Percentiles rank a stretch among this genome's conserved stretches.
Conservation (phyloP, 208 protist species). For the Herpetomonas samuelpessoai region DNA sequence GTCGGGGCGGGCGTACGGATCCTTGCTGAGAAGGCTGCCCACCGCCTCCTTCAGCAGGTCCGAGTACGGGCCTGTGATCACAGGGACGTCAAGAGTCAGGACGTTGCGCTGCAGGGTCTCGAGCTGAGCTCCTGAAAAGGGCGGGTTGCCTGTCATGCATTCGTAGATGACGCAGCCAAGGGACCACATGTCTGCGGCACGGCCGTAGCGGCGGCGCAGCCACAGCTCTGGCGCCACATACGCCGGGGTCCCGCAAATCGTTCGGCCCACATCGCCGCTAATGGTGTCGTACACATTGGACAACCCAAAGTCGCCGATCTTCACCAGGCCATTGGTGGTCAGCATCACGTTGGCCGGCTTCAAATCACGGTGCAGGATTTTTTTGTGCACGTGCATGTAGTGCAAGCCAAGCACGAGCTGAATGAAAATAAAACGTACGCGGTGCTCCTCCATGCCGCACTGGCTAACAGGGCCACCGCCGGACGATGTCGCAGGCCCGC, state of each 20-base stretch:
- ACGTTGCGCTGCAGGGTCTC: slow-evolving; percentile 28
- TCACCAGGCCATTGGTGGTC: slow-evolving; percentile 44
- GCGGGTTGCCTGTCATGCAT: slow-evolving; percentile 26
- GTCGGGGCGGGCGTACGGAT: slow-evolving; percentile 25
- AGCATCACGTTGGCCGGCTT: slow-evolving; percentile 67
- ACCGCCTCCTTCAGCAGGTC: slow-evolving; percentile 20
- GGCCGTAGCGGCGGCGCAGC: slow-evolving; percentile 25
- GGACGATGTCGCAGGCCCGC: background rate
- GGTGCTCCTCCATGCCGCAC: slow-evolving; percentile 22
- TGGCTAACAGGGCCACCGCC: slow-evolving; percentile 4
- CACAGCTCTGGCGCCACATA: slow-evolving; percentile 74
- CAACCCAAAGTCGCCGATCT: slow-evolving; percentile 71
- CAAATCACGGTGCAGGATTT: slow-evolving; percentile 67
- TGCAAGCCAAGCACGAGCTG: slow-evolving; percentile 56
- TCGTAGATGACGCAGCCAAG: slow-evolving; percentile 50
- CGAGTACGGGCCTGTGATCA: slow-evolving; percentile 21
- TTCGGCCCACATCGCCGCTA: slow-evolving; percentile 33
- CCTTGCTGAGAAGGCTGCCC: slow-evolving; percentile 26
- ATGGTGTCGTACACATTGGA: slow-evolving; percentile 42
- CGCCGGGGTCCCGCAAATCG: slow-evolving; percentile 53
- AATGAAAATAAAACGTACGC: slow-evolving; percentile 26
- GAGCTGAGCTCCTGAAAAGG: slow-evolving; percentile 22
- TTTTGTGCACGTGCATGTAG: slow-evolving; percentile 51
- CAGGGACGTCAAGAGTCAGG: slow-evolving; percentile 15
- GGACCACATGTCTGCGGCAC: slow-evolving; percentile 45